A percentile compares a stretch with the other conserved stretches of the same genome.
These are phyloP conservation scores for Astragalus glycyphyllos DNA, from an alignment of 306 rosid genomes.

Conservation along the genomic window DNA sequence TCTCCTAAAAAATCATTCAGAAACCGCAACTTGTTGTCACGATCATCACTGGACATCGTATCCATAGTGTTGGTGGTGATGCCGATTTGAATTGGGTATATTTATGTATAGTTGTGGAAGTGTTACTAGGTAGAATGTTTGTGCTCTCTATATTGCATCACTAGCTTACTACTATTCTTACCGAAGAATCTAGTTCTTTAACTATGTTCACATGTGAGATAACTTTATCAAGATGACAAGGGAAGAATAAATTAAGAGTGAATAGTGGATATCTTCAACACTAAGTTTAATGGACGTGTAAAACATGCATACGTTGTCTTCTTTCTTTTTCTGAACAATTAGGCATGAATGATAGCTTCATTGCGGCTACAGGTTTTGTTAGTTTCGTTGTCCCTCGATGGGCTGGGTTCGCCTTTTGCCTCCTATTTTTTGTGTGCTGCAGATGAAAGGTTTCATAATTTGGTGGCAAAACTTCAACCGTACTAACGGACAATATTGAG, in stretches of 20 bases:
- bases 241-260: conserved; percentile 33
- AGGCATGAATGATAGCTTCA: no score
- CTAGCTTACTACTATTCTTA: not conserved
- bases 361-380: no score
- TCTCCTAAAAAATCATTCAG: not conserved
- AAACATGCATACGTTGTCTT: not conserved
- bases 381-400: no score
- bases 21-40: not conserved
- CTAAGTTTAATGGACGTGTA: not conserved
- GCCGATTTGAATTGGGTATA: no score
- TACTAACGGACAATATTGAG: no score
- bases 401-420: no score
- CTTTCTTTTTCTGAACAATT: not conserved
- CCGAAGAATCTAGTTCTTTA: not conserved
- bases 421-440: no score
- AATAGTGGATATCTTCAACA: not conserved
- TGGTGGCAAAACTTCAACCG: no score
- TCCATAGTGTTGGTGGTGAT: not conserved
- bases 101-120: no score
- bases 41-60: not conserved
- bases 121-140: not conserved
- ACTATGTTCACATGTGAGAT: conserved; percentile 2
- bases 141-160: not conserved
- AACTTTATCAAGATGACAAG: conserved; percentile 33
- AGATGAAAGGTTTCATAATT: no score